phyloP scores from a whole-genome alignment of 352 stramenopile genomes.

The Globisporangium ultimum region DNA sequence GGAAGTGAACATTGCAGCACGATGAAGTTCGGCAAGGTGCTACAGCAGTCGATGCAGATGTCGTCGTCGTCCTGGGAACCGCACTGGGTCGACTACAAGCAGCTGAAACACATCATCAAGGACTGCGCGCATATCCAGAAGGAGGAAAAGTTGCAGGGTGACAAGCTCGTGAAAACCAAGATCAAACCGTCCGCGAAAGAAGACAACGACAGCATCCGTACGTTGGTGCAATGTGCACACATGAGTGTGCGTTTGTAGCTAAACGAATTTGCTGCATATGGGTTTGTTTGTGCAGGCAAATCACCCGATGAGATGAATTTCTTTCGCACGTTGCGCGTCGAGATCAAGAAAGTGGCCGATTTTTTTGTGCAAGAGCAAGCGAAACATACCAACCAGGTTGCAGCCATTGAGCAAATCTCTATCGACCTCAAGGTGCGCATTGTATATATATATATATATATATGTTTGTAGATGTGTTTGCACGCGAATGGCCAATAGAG shows the following conservation, averaged over 20 bases:
- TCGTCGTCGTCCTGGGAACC: slow-evolving; percentile 70
- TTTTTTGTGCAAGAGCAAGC: slow-evolving; percentile 85
- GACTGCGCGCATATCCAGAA: slow-evolving; percentile 86
- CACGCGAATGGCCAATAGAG: not conserved
- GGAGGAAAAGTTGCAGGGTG: slow-evolving; percentile 79
- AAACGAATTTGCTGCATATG: not conserved
- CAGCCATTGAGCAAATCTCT: slow-evolving; percentile 66
- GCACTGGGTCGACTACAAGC: slow-evolving; percentile 87
- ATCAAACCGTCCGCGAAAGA: slow-evolving; percentile 74
- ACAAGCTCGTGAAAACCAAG: slow-evolving; percentile 72
- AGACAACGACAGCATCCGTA: slow-evolving; percentile 88
- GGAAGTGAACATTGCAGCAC: slow-evolving; percentile 1
- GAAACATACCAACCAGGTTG: slow-evolving; percentile 61
- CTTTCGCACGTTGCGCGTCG: slow-evolving; percentile 75
- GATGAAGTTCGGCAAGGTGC: slow-evolving; percentile 89
- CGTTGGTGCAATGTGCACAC: slow-evolving; percentile 14
- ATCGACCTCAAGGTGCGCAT: slow-evolving; percentile 50
- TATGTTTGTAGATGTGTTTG: not conserved
- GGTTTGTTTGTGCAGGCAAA: slow-evolving; percentile 34
- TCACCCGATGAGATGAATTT: slow-evolving; percentile 87
- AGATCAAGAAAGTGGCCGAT: slow-evolving; percentile 86
- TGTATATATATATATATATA: too few relatives aligned
- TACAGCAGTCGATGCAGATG: slow-evolving; percentile 86
- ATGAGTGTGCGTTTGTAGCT: not conserved
- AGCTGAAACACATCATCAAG: slow-evolving; percentile 89